Evolutionary conservation across 1,284 basidiomycete species (phyloP), one percentile per base, ranked within the genome.

Genomic region (Xerocomus nothofagi): DNA sequence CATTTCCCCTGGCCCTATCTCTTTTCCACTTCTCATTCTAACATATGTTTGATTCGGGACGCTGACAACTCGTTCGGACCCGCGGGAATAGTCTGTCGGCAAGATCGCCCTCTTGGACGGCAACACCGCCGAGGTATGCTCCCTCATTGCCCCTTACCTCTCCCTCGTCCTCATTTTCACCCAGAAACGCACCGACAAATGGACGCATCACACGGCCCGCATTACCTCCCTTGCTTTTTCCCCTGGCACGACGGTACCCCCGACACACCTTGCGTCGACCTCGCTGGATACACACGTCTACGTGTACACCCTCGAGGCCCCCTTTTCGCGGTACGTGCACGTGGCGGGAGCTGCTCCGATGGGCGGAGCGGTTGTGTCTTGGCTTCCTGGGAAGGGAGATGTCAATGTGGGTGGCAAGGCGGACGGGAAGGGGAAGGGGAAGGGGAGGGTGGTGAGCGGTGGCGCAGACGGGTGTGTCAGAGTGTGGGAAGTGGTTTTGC

Each of bases 211-310:
- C 71, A 80, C 85, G 4, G 91, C 82, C 1, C 84, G 92, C 18
- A 81, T 98, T 51, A 81, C 88, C 58, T 82, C 88, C 15, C 77
- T 98, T 14, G 73, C 81, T 1, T 98, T 67, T 47, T 48, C 47
- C 4, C 36, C 49, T 1, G 18, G 46, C n/a, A n/a, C 40, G 8
- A 21, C 40, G 24, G 18, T 9, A 43, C 12, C 53, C 15, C 29
- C 51, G 24, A 68, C 66, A 2, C 61, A 93, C 59, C 82, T 91
- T 52, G 93, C 86, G 3, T 93, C 92, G 8, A 93, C 87, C 14
- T 92, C 92, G 9, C 78, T 96, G 31, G 96, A 99, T 67, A 96
- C 94, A 24, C 84, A 93, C 61, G 83, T 97, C 8, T 97, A 93
- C 66, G 73, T 98, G 33, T 98, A 93, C 86, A 86, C 86, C 58